Evolutionary conservation across 331 rosid species (phyloP).

Genomic region (Rosa hybrid): DNA sequence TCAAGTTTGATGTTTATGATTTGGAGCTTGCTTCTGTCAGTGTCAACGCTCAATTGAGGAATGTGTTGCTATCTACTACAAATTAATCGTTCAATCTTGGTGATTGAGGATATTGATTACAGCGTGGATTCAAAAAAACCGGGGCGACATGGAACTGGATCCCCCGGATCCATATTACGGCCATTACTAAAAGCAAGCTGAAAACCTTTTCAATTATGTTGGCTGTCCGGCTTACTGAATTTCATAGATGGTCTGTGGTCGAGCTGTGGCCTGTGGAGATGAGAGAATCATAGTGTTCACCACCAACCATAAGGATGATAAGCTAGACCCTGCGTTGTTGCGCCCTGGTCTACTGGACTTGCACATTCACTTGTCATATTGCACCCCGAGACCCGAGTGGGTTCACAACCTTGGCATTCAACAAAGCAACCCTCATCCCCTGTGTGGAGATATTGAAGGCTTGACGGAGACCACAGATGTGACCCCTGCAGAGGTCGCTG

Average conservation of each 20-base stretch:
- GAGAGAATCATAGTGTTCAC: neutral
- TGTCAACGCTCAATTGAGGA: neutral
- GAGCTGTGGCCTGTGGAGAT: neutral
- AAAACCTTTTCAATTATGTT: neutral
- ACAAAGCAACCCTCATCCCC: neutral
- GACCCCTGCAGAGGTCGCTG: neutral
- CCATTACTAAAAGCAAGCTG: neutral
- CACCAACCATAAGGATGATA: neutral
- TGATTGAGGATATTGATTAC: neutral
- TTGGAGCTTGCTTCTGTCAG: neutral
- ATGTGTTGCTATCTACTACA: neutral
- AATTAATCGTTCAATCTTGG: neutral
- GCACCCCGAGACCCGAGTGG: neutral
- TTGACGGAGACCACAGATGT: neutral
- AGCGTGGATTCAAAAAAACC: neutral
- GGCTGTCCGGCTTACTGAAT: slow-evolving; percentile 6
- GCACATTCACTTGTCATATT: slow-evolving; percentile 2
- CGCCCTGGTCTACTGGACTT: neutral
- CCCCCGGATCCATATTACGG: neutral
- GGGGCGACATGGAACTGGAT: neutral
- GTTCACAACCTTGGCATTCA: neutral
- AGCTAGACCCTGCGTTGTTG: neutral
- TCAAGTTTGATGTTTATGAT: neutral
- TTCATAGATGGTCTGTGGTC: neutral
- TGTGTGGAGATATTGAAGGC: neutral